Evolutionary conservation across 169 alveolate species (phyloP).

Genomic region (Plasmodium relictum): DNA sequence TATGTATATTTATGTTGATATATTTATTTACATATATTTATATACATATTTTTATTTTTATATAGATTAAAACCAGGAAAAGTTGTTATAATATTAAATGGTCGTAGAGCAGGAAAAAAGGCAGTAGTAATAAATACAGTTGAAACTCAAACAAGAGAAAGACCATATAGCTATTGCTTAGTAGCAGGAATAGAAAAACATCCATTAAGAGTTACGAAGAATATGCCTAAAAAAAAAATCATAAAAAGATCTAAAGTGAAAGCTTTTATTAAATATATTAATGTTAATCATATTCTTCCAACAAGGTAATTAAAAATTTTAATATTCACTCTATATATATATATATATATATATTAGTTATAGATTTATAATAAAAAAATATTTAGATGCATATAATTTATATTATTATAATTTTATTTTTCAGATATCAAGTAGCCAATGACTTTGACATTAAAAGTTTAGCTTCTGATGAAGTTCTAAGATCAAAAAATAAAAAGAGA

Average conservation of each 20-base stretch:
- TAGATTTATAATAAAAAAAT: neutral
- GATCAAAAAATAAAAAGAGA: constrained; percentile 63
- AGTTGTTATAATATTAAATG: constrained; percentile 96
- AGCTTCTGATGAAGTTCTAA: constrained; percentile 46
- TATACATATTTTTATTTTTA: constrained; percentile 79
- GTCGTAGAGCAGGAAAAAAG: constrained; percentile 99
- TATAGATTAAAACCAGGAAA: constrained; percentile 96
- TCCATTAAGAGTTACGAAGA: constrained; percentile 95
- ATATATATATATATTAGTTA: neutral
- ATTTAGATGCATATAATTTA: neutral
- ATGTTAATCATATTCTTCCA: constrained; percentile 98
- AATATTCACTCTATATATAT: no score
- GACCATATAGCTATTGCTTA: constrained; percentile 96
- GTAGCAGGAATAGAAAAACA: constrained; percentile 98
- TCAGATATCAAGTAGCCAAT: constrained; percentile 67
- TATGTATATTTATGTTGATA: neutral
- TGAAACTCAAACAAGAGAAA: constrained; percentile 96
- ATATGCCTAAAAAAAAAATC: constrained; percentile 94
- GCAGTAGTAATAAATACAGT: constrained; percentile 96
- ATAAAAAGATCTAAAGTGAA: constrained; percentile 94
- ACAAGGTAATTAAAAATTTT: constrained; percentile 91
- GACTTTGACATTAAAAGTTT: constrained; percentile 67
- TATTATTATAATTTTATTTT: neutral
- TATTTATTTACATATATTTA: neutral
- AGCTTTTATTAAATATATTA: constrained; percentile 97